Base-by-base conservation (phyloP, 352 stramenopile species). In the Globisporangium recalcitrans region DNA sequence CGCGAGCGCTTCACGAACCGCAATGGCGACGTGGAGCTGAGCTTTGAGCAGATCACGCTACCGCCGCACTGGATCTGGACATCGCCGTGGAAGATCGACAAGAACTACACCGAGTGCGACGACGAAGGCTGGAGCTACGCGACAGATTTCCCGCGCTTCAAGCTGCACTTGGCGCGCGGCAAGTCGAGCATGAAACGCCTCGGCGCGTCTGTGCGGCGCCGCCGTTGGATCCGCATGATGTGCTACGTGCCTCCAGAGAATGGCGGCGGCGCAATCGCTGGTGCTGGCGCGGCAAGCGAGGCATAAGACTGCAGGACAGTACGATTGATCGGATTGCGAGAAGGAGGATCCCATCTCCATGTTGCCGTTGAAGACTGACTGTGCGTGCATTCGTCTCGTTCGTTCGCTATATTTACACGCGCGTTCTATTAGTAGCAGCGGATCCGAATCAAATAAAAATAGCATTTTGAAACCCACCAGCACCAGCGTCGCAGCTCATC, bases 121-220 rank as follows among this genome's bases (percentile, higher is more conserved):
- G 85, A 93, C 48, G 83, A 95, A 77, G 85, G 85, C 24, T 95
- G 85, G 85, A 95, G 85, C 65, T 95, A 95, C 60, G 85, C 85
- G 9, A 91, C 77, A 5, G 83, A 93, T 56, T 95, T 95, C 51
- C 85, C 83, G 27, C 83, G 85, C 34, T 95, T 95, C 67, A 95
- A 95, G 67, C 71, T 75, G 38, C 85, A 95, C 55, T 58, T 95
- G 29, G 82, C 80, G 32, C 79, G 83, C 29, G 85, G 85, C 42
- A 91, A 89, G 60, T 93, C 83, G 31, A 91, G 82, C 60, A 86
- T 82, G 63, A 87, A 88, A 56, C 81, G 82, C 42, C 69, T 90
- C 5, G 85, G 85, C 10, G 79, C 78, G 27, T 90, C 79, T 0
- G 85, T 94, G 32, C 78, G 85, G 3, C 80, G 85, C 11, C 85